These are phyloP conservation scores for Cystobasidium tubakii DNA, from an alignment of 768 basidiomycete species.

Conservation along the genomic window DNA sequence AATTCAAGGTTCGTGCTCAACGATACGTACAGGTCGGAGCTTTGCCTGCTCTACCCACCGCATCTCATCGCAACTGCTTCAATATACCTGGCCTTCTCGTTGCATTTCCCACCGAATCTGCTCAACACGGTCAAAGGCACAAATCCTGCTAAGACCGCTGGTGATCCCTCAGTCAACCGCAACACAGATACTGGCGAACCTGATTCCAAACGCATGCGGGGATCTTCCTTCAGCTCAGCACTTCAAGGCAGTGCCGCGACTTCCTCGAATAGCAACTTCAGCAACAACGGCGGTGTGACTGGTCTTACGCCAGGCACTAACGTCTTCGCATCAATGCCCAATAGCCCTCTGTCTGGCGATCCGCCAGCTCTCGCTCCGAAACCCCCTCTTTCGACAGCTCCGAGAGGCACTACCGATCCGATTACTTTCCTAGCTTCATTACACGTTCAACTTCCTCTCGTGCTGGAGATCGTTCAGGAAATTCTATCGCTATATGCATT, in stretches of 20 bases:
- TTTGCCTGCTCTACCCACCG: constrained; percentile 90
- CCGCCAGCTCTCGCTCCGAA: constrained; percentile 37
- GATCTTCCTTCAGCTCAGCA: constrained; percentile 45
- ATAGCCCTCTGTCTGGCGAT: neutral
- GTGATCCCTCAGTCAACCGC: constrained; percentile 7
- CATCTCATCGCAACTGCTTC: constrained; percentile 89
- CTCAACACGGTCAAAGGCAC: neutral
- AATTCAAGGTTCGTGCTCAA: constrained; percentile 87
- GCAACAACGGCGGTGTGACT: neutral
- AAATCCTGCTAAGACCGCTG: constrained; percentile 6
- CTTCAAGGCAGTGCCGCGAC: constrained; percentile 4
- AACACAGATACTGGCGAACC: constrained; percentile 21
- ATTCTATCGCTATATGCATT: constrained; percentile 81
- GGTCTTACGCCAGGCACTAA: constrained; percentile 5
- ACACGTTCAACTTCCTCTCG: constrained; percentile 68
- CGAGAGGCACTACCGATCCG: constrained; percentile 59
- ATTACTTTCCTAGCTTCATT: constrained; percentile 77
- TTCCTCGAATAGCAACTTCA: neutral
- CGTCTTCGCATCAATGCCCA: constrained; percentile 27
- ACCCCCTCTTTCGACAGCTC: constrained; percentile 39
- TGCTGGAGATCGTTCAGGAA: constrained; percentile 82
- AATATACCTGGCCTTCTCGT: constrained; percentile 76
- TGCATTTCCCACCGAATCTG: constrained; percentile 55
- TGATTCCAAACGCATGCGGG: constrained; percentile 37
- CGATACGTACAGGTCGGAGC: constrained; percentile 86